Evolutionary conservation across 768 basidiomycete species (phyloP).

Genomic region (Trametes cubensis): DNA sequence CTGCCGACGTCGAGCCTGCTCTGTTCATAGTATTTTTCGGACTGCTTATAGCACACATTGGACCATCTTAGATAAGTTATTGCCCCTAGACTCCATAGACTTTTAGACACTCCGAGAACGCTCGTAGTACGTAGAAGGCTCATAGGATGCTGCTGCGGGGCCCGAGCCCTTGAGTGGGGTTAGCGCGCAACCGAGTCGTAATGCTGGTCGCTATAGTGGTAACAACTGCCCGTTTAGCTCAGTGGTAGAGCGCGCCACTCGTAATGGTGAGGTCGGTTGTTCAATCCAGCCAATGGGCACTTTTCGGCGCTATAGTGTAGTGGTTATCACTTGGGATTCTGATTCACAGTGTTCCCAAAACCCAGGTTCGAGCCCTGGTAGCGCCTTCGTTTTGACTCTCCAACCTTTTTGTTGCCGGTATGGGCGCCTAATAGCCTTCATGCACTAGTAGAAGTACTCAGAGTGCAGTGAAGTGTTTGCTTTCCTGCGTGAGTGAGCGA

Average conservation of each 20-base stretch:
- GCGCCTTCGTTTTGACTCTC: constrained; percentile 4
- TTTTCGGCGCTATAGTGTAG: constrained; percentile 25
- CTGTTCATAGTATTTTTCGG: constrained; percentile 15
- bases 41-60: not conserved
- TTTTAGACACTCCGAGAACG: no score
- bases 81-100: constrained; percentile 1
- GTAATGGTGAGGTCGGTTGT: constrained; percentile 23
- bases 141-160: not conserved
- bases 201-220: no score
- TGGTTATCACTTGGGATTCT: constrained; percentile 26
- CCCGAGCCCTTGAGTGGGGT: not conserved
- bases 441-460: no score
- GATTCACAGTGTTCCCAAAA: constrained; percentile 19
- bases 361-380: constrained; percentile 27
- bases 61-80: constrained; percentile 10
- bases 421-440: no score
- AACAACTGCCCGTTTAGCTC: constrained; percentile 17
- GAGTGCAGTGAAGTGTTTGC: no score
- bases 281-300: constrained; percentile 22
- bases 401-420: not conserved
- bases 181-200: no score
- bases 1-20: not conserved
- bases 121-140: not conserved
- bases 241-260: constrained; percentile 23
- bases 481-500: no score